phyloP scores from a whole-genome alignment of 495 filamentous ascomycete genomes.

The Penicillium robsamsonii region DNA sequence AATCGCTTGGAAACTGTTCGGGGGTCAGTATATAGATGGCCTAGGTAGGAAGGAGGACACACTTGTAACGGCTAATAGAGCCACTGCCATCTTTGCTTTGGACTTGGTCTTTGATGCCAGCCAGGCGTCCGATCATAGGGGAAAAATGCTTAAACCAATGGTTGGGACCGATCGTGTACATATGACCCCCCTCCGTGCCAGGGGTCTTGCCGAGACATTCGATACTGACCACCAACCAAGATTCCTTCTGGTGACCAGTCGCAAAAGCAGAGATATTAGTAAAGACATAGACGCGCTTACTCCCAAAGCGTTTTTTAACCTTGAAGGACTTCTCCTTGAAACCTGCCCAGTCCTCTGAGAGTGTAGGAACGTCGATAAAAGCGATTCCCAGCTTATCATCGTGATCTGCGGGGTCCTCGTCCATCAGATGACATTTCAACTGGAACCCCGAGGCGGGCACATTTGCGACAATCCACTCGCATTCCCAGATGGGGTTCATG shows the following conservation, averaged over 20 bases:
- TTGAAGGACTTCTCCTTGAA: slow-evolving; percentile 63
- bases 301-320: slow-evolving; percentile 78
- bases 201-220: slow-evolving; percentile 71
- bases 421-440: slow-evolving; percentile 78
- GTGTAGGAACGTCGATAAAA: slow-evolving; percentile 55
- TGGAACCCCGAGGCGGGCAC: slow-evolving; percentile 74
- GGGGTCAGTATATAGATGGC: slow-evolving; percentile 6
- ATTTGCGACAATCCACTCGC: slow-evolving; percentile 84
- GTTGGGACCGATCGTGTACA: slow-evolving; percentile 75
- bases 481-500: slow-evolving; percentile 75
- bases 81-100: slow-evolving; percentile 44
- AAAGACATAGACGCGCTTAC: slow-evolving; percentile 77
- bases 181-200: slow-evolving; percentile 66
- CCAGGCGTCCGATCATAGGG: slow-evolving; percentile 80
- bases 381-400: slow-evolving; percentile 87
- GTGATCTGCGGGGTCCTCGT: slow-evolving; percentile 84
- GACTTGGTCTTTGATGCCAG: slow-evolving; percentile 67
- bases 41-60: slow-evolving; percentile 24
- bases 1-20: slow-evolving; percentile 80
- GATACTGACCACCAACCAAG: slow-evolving; percentile 65
- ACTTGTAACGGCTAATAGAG: slow-evolving; percentile 67
- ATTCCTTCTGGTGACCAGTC: slow-evolving; percentile 52
- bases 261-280: slow-evolving; percentile 61
- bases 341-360: slow-evolving; percentile 66
- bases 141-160: slow-evolving; percentile 83